Evolutionary conservation across 768 basidiomycete genomes (phyloP), one percentile per base, ranked within the genome.

Genomic region (Imleria badia): DNA sequence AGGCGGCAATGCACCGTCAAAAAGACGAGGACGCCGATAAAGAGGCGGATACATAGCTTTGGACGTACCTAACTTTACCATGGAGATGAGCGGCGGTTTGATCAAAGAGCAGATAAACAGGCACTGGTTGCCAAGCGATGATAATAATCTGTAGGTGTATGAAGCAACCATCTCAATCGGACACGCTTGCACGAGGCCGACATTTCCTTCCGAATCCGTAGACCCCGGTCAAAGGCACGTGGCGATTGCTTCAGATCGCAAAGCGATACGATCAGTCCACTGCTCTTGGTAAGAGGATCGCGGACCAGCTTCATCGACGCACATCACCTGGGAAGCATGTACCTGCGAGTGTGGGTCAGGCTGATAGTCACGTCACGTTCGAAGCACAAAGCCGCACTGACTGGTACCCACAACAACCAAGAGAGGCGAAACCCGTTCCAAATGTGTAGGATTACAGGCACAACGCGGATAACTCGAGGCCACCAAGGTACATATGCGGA

Each of bases 391-490:
- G 19, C 36, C n/a, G 48, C 52, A 45, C 46, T 17, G 40, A 51
- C 20, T 34, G 19, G 39, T 41, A 52, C 19, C 42, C 52, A 58
- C n/a, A 40, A 48, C 33, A 35, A 31, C 41, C 48, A 54, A 30
- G 51, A 41, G 40, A 34, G 63, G 49, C n/a, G 46, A 66, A 51
- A 39, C 43, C 29, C 20, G 35, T 39, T 41, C 54, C 17, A 36
- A 49, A 50, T 29, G 47, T 39, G 41, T n/a, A 31, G 26, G 46
- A 52, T 33, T 29, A 33, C 34, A 47, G 33, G 14, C 5, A 39
- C 54, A 67, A 65, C 19, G 65, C 51, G 64, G 59, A 64, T 35
- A 13, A 58, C 64, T 64, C 59, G 59, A 65, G 64, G 64, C 51
- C 31, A 36, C 29, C 40, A 38, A 29, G 30, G 30, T 41, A 47